These are phyloP conservation scores for Tieghemostelium lacteum DNA, from an alignment of 78 protist genomes.

Conservation along the genomic window DNA sequence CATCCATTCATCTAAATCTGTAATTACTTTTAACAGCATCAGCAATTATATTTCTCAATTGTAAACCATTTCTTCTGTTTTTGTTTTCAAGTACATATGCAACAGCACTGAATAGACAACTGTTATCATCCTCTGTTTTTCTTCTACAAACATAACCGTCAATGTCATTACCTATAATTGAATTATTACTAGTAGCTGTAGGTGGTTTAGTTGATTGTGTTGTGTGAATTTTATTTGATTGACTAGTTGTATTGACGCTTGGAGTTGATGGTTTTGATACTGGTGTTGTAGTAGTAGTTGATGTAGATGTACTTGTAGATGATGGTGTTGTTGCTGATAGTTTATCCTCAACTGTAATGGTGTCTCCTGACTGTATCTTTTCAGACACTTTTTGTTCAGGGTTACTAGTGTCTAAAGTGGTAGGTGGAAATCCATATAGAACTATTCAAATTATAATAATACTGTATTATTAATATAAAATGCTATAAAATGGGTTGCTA, in stretches of 20 bases:
- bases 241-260: neutral
- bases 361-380: constrained; percentile 37
- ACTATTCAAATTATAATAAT: constrained; percentile 14
- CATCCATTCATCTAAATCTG: too few relatives aligned
- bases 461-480: neutral
- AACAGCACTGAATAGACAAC: constrained; percentile 71
- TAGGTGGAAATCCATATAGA: constrained; percentile 66
- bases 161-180: neutral
- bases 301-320: neutral
- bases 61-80: constrained; percentile 26
- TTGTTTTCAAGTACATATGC: constrained; percentile 68
- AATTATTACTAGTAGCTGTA: neutral
- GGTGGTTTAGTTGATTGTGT: neutral
- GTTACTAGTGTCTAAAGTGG: constrained; percentile 24
- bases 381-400: neutral
- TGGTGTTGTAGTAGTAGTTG: neutral
- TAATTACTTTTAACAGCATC: constrained; percentile 22
- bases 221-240: neutral
- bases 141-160: constrained; percentile 49
- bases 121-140: constrained; percentile 66
- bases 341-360: constrained; percentile 48
- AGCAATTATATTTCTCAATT: constrained; percentile 43
- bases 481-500: neutral
- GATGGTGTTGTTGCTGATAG: neutral
- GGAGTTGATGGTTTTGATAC: neutral